phyloP scores from a whole-genome alignment of 1,284 basidiomycete genomes.

The Boletus albobrunnescens region DNA sequence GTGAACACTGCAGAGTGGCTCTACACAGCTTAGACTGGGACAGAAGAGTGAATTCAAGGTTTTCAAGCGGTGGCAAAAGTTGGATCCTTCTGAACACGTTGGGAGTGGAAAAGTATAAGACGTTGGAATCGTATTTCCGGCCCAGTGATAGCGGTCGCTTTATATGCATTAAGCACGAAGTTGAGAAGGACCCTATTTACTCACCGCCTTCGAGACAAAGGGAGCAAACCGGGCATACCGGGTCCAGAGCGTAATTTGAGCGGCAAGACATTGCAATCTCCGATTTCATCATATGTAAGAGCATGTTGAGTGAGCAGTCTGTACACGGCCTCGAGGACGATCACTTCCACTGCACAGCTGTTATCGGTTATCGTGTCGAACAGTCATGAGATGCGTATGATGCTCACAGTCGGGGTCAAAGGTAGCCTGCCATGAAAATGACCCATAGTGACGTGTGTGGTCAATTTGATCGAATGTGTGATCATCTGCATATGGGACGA shows the following conservation, averaged over 20 bases:
- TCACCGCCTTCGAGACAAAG: constrained; percentile 37
- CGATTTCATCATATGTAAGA: constrained; percentile 41
- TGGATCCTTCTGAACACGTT: constrained; percentile 17
- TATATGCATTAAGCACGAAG: constrained; percentile 1
- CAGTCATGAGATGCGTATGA: not conserved
- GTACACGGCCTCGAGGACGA: constrained; percentile 43
- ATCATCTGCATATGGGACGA: constrained; percentile 59
- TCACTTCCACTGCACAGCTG: constrained; percentile 40
- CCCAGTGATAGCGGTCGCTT: constrained; percentile 29
- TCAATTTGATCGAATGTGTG: constrained; percentile 39
- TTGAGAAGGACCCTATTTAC: constrained; percentile 2
- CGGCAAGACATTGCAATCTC: constrained; percentile 41
- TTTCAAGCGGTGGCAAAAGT: constrained; percentile 32
- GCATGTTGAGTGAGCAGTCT: constrained; percentile 36
- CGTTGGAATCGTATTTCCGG: constrained; percentile 24
- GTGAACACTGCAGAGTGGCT: constrained; percentile 50
- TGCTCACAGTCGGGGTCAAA: constrained; percentile 50
- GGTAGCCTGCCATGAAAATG: constrained; percentile 45
- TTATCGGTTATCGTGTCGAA: constrained; percentile 14
- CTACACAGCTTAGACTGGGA: constrained; percentile 49
- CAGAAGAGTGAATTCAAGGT: constrained; percentile 46
- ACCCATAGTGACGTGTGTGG: constrained; percentile 42
- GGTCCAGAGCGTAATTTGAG: constrained; percentile 30
- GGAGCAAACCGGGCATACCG: constrained; percentile 31
- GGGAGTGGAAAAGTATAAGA: constrained; percentile 14